Base-by-base conservation (phyloP, 2,329 filamentous ascomycete species). In the Aspergillus candidus region DNA sequence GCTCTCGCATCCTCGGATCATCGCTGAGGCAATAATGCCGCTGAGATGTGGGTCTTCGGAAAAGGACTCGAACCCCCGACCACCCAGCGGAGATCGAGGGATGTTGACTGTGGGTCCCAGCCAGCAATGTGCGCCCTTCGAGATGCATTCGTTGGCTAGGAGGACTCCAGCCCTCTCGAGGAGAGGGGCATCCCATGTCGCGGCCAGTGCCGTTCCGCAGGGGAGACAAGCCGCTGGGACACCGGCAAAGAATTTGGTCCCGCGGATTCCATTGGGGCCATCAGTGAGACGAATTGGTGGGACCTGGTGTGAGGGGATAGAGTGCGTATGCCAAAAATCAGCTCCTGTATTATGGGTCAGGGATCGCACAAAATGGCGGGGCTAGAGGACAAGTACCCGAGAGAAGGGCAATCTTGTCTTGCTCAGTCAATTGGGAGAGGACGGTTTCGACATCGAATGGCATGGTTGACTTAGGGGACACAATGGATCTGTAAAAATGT, bases 311-410 rank as follows among this genome's bases (percentile, higher is more conserved):
- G 78, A 61, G 8, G 78, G 77, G 6, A 86, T 69, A 11, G 76
- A 63, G 52, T 78, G 76, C 30, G 82, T 83, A 56, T 84, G 80
- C 83, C 83, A 86, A 57, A 84, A 84, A 64, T 86, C 82, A 51
- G 77, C 74, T 44, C 80, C 80, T 76, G 44, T 22, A 11, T 35
- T 17, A 33, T 27, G 14, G 31, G 44, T 37, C 46, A 34, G 18
- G 15, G 13, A 27, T n/a, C 17, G 30, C 29, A 27, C 29, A 27
- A 11, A n/a, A 13, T n/a, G 37, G 11, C 2, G 22, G 29, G 35
- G 6, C 7, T 12, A 7, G 30, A 17, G 13, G 11, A 14, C 12
- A 36, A 32, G 10, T 44, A 56, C 53, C 53, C 8, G 53, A 54
- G 31, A 56, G 43, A 40, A 56, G 48, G 15, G 53, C 50, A 27